Conservation (phyloP, 176 grass and related monocot species). For the Typha latifolia region DNA sequence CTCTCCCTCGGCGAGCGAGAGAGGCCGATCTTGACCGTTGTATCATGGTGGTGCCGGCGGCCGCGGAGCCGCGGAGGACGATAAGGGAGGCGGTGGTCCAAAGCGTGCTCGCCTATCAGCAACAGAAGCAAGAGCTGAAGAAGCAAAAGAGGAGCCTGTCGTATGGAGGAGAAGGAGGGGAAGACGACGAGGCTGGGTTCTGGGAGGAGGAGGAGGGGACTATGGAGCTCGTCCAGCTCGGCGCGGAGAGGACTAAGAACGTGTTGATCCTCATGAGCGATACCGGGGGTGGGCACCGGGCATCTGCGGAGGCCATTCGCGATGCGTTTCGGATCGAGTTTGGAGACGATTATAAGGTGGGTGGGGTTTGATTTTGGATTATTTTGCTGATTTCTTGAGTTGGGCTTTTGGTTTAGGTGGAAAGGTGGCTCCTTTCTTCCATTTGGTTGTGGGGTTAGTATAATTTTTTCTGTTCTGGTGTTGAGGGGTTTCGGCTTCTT, state of each 20-base stretch:
- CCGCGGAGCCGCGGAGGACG: conserved; percentile 46
- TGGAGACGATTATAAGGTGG: conserved; percentile 76
- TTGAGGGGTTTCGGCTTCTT: too few relatives aligned
- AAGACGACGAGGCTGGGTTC: conserved; percentile 54
- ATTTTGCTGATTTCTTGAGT: too few relatives aligned
- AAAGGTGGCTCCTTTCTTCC: too few relatives aligned
- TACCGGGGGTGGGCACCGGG: conserved; percentile 79
- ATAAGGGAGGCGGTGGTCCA: conserved; percentile 73
- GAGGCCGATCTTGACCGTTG: background rate
- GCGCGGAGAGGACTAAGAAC: conserved; percentile 83
- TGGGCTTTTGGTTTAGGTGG: too few relatives aligned
- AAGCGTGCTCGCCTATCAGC: conserved; percentile 71
- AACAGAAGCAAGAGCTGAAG: conserved; percentile 47
- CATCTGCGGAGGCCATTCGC: conserved; percentile 92
- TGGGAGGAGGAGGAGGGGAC: conserved; percentile 98
- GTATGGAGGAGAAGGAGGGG: conserved; percentile 44
- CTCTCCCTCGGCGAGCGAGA: background rate
- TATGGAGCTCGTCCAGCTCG: conserved; percentile 83
- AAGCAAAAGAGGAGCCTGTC: conserved; percentile 56
- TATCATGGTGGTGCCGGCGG: conserved; percentile 59
- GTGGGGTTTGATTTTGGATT: background rate
- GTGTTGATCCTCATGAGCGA: conserved; percentile 98
- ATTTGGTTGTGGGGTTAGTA: too few relatives aligned
- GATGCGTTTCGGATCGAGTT: conserved; percentile 90
- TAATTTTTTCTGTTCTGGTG: too few relatives aligned